phyloP scores from a whole-genome alignment of 2,329 filamentous ascomycete genomes.

The Didymellaceae sp. region DNA sequence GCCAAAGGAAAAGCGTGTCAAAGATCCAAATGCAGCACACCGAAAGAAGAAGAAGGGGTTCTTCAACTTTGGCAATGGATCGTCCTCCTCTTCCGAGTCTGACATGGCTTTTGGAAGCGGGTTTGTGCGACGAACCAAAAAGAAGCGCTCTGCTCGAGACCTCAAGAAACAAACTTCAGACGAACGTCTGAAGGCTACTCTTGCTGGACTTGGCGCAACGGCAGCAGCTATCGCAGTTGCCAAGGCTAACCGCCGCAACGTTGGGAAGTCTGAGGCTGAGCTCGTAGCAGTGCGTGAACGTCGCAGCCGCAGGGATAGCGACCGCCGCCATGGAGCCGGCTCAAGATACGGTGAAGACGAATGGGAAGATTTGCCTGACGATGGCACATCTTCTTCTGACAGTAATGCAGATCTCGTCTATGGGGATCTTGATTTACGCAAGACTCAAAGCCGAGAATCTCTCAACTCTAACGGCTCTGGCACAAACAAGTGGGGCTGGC shows the following conservation, averaged over 20 bases:
- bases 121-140: slow-evolving; percentile 33
- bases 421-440: slow-evolving; percentile 54
- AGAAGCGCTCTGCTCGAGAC: slow-evolving; percentile 28
- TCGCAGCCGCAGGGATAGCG: slow-evolving; percentile 30
- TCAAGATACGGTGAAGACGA: slow-evolving; percentile 56
- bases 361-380: slow-evolving; percentile 49
- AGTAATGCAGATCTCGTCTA: slow-evolving; percentile 67
- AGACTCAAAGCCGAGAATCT: slow-evolving; percentile 58
- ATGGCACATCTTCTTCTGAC: slow-evolving; percentile 51
- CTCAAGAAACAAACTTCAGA: slow-evolving; percentile 50
- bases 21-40: slow-evolving; percentile 27
- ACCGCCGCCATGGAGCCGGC: slow-evolving; percentile 24
- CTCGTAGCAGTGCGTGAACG: slow-evolving; percentile 45
- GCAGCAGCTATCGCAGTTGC: slow-evolving; percentile 57
- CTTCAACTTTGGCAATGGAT: slow-evolving; percentile 58
- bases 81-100: slow-evolving; percentile 54
- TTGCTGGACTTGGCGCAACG: slow-evolving; percentile 56
- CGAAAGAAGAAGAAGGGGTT: slow-evolving; percentile 54
- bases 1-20: slow-evolving; percentile 39
- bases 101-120: slow-evolving; percentile 56
- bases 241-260: slow-evolving; percentile 40
- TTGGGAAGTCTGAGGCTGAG: slow-evolving; percentile 39
- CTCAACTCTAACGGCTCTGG: slow-evolving; percentile 61
- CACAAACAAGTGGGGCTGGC: slow-evolving; percentile 65
- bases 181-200: slow-evolving; percentile 55